A percentile compares a stretch with the other conserved stretches of the same genome.
phyloP scores from a whole-genome alignment of 768 basidiomycete species.

The Saitozyma podzolica region DNA sequence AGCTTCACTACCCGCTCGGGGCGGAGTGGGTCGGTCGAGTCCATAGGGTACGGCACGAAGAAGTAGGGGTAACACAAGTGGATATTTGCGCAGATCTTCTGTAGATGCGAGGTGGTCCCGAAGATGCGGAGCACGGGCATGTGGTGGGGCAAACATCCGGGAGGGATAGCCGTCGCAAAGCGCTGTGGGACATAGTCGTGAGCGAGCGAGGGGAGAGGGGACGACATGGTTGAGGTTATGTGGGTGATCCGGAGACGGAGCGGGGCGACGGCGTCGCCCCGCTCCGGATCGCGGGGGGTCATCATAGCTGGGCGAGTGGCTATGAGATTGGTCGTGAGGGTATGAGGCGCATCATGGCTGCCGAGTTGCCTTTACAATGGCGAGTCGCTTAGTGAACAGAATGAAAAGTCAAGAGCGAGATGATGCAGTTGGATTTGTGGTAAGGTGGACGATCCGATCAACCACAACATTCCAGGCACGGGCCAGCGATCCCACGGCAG shows the following conservation, averaged over 20 bases:
- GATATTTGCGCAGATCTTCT: conserved; percentile 81
- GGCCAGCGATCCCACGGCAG: too few relatives aligned
- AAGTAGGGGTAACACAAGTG: conserved; percentile 83
- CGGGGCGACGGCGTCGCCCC: conserved; percentile 17
- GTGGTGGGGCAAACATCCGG: conserved; percentile 56
- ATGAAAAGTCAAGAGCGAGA: too few relatives aligned
- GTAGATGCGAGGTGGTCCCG: conserved; percentile 73
- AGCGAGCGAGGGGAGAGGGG: conserved; percentile 35
- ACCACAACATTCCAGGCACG: too few relatives aligned
- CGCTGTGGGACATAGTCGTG: conserved; percentile 40
- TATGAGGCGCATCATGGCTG: too few relatives aligned
- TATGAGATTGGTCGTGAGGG: too few relatives aligned
- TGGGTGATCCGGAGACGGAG: conserved; percentile 54
- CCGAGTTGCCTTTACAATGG: too few relatives aligned
- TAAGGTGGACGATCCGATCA: too few relatives aligned
- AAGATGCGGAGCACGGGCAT: conserved; percentile 85
- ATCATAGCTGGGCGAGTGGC: background rate
- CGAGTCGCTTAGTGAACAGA: too few relatives aligned
- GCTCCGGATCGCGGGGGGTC: conserved; percentile 7
- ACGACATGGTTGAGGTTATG: conserved; percentile 43
- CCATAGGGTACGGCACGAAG: conserved; percentile 78
- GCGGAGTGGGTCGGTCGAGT: conserved; percentile 56
- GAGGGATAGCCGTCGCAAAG: conserved; percentile 43
- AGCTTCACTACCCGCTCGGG: conserved; percentile 64
- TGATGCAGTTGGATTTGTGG: too few relatives aligned